Conservation (phyloP, 495 filamentous ascomycete genomes). For the Arthonia radiata region DNA sequence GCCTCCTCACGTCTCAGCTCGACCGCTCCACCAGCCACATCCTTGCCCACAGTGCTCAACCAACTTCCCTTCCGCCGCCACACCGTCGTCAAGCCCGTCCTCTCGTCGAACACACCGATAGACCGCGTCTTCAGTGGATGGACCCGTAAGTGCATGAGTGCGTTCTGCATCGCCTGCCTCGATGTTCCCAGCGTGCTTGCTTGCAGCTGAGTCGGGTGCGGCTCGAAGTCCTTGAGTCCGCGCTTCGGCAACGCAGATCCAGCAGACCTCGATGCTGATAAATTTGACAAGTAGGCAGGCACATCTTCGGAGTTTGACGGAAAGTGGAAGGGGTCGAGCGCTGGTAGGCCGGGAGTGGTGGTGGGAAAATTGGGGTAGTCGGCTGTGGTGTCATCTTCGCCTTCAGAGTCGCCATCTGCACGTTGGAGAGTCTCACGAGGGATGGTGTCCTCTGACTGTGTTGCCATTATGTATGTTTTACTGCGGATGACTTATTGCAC, state of each 20-base stretch:
- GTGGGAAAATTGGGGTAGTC: no score
- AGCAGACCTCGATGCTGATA: no score
- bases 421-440: no score
- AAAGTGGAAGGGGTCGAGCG: no score
- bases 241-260: conserved; percentile 59
- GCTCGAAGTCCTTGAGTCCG: conserved; percentile 92
- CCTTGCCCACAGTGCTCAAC: conserved; percentile 1
- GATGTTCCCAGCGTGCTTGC: conserved; percentile 48
- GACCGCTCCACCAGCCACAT: conserved; percentile 11
- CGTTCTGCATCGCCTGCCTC: conserved; percentile 74
- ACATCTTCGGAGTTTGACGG: no score
- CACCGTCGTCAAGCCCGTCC: conserved; percentile 12
- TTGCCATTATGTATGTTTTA: no score
- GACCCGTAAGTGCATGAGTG: conserved; percentile 43
- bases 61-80: conserved; percentile 11
- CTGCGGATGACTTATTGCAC: no score
- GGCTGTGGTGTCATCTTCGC: no score
- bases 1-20: conserved; percentile 69
- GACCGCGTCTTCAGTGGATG: conserved; percentile 30
- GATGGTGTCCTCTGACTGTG: no score
- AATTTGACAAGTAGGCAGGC: no score
- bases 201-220: conserved; percentile 66
- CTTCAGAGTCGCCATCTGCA: no score
- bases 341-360: no score
- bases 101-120: conserved; percentile 31